Conservation (phyloP, 148 eudicot species). For the Nepenthes mirabilis region DNA sequence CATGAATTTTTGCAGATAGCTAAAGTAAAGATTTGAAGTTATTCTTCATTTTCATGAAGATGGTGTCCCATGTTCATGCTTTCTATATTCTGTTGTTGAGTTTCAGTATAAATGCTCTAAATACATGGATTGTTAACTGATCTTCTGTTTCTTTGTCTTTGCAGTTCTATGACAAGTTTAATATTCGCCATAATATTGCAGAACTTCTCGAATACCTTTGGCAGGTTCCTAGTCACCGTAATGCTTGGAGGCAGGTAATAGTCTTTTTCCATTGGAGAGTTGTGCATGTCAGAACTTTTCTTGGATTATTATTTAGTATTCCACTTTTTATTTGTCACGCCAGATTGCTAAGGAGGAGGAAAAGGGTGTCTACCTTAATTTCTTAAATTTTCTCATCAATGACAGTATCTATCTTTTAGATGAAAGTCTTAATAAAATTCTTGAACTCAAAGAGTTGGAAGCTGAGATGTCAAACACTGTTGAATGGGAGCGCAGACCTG, state of each 20-base stretch:
- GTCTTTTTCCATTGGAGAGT: background rate
- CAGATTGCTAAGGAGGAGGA: constrained; percentile 97
- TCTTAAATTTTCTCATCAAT: constrained; percentile 80
- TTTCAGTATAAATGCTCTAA: background rate
- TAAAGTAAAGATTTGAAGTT: no score
- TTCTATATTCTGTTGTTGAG: background rate
- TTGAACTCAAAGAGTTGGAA: constrained; percentile 86
- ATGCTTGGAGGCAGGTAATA: constrained; percentile 79
- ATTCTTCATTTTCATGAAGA: no score
- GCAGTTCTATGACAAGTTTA: constrained; percentile 98
- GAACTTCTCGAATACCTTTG: constrained; percentile 94
- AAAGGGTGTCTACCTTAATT: constrained; percentile 93
- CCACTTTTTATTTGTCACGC: constrained; percentile 5
- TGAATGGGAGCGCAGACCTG: constrained; percentile 91
- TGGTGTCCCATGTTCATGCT: background rate
- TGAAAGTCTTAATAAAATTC: constrained; percentile 97
- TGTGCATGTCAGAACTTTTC: background rate
- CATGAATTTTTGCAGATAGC: no score
- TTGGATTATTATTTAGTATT: background rate
- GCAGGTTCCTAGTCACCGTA: constrained; percentile 98
- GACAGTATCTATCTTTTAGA: constrained; percentile 95
- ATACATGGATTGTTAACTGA: background rate
- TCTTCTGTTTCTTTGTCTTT: background rate
- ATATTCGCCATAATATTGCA: constrained; percentile 94
- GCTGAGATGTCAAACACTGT: constrained; percentile 95